These are phyloP conservation scores for Solanum chaucha DNA, from an alignment of 257 asterid genomes.

Conservation along the genomic window DNA sequence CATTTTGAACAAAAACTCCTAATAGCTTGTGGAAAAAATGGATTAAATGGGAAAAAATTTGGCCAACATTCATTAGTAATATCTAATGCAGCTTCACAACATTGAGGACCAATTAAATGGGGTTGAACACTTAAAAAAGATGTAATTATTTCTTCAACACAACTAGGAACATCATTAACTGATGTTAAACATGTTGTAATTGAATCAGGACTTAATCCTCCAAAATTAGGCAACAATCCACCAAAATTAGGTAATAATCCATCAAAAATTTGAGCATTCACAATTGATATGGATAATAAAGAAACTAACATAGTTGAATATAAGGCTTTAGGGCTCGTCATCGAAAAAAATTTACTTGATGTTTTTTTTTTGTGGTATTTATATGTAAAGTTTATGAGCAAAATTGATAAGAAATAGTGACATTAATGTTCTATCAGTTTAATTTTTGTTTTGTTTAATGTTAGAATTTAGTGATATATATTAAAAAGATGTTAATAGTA, in stretches of 20 bases:
- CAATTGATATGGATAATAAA: background rate
- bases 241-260: background rate
- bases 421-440: background rate
- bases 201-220: background rate
- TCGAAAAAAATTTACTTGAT: background rate
- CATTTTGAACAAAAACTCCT: slow-evolving; percentile 4
- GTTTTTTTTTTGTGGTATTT: background rate
- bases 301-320: background rate
- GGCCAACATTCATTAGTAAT: slow-evolving; percentile 21
- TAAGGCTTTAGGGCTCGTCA: background rate
- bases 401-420: background rate
- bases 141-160: slow-evolving; percentile 8
- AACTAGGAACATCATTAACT: slow-evolving; percentile 7
- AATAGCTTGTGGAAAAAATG: slow-evolving; percentile 5
- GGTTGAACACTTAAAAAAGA: slow-evolving; percentile 9
- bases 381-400: background rate
- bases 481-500: background rate
- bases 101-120: slow-evolving; percentile 11
- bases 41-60: slow-evolving; percentile 5
- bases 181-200: slow-evolving; percentile 9
- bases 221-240: background rate
- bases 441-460: background rate
- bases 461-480: background rate
- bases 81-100: slow-evolving; percentile 10
- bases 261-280: background rate